These are phyloP conservation scores for Sarocladium brachiariae DNA, from an alignment of 2,329 filamentous ascomycete species.

Conservation along the genomic window DNA sequence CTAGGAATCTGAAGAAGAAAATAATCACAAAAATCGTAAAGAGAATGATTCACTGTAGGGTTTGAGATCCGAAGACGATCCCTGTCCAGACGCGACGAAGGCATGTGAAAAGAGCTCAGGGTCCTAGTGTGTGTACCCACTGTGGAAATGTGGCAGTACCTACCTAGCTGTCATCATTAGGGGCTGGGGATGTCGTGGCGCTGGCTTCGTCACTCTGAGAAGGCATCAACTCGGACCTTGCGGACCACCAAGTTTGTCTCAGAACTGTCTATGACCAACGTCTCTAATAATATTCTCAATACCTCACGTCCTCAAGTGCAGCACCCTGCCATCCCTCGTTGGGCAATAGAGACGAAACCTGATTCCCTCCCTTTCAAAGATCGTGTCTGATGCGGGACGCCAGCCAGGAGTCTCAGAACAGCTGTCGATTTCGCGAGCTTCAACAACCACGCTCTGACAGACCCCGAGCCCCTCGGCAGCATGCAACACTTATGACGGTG, in stretches of 20 bases:
- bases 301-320: neutral
- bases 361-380: neutral
- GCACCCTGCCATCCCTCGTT: neutral
- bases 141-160: neutral
- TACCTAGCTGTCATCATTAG: neutral
- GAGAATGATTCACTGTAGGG: too few relatives aligned
- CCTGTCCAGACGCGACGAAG: too few relatives aligned
- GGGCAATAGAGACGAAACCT: too few relatives aligned
- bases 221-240: neutral
- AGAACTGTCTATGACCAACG: neutral
- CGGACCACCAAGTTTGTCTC: neutral
- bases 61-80: too few relatives aligned
- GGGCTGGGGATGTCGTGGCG: neutral
- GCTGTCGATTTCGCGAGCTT: conserved; percentile 3
- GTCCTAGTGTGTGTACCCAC: neutral
- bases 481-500: neutral
- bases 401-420: neutral
- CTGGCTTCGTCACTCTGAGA: conserved; percentile 4
- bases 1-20: too few relatives aligned
- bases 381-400: neutral
- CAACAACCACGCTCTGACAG: neutral
- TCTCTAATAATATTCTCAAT: neutral
- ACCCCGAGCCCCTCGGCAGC: neutral
- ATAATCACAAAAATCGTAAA: too few relatives aligned
- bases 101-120: neutral